A percentile compares a stretch with the other conserved stretches of the same genome.
These are phyloP conservation scores for Elsinoe arachidis DNA, from an alignment of 2,329 filamentous ascomycete genomes.

Conservation along the genomic window DNA sequence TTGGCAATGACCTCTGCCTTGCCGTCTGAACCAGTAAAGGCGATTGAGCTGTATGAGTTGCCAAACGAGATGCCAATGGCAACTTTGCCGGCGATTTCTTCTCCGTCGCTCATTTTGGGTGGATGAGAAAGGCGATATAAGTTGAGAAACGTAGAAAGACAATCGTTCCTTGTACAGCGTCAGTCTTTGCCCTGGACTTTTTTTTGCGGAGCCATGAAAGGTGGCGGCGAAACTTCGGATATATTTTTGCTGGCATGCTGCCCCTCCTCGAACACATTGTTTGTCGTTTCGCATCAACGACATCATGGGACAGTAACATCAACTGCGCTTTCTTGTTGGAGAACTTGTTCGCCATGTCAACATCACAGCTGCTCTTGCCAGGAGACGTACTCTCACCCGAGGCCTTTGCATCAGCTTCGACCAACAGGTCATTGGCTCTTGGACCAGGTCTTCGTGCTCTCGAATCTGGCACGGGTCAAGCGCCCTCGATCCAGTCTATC, in stretches of 20 bases:
- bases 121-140: neutral
- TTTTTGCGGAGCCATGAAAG: neutral
- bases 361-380: constrained; percentile 62
- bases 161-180: neutral
- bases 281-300: neutral
- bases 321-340: neutral
- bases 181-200: constrained; percentile 8
- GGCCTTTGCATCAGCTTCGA: constrained; percentile 18
- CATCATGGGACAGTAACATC: neutral
- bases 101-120: constrained; percentile 44
- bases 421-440: constrained; percentile 62
- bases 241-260: neutral
- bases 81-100: constrained; percentile 45
- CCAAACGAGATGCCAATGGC: constrained; percentile 96
- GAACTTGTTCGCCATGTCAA: constrained; percentile 5
- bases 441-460: constrained; percentile 78
- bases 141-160: neutral
- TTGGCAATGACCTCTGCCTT: constrained; percentile 98
- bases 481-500: constrained; percentile 57
- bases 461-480: constrained; percentile 43
- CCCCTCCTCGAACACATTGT: neutral
- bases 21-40: constrained; percentile 75
- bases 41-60: constrained; percentile 97
- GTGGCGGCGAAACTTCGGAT: neutral
- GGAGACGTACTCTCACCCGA: constrained; percentile 64